A percentile compares a stretch with the other conserved stretches of the same genome.
Conservation (phyloP, 1,284 basidiomycete species). For the Stygiomarasmius scandens region DNA sequence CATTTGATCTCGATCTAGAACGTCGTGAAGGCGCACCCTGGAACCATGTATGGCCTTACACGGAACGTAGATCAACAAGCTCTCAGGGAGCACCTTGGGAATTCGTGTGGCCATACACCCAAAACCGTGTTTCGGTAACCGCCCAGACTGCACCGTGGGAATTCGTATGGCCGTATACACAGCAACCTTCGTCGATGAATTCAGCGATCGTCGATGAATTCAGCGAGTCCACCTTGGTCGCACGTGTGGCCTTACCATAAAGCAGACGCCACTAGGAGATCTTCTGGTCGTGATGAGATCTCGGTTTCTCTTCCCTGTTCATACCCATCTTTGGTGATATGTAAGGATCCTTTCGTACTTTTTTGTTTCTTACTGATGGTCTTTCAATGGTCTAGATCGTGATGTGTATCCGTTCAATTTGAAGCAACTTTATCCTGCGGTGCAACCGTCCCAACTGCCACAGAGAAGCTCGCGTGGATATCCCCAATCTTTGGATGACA, state of each 20-base stretch:
- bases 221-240: constrained; percentile 12
- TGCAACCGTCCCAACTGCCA: not conserved
- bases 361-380: not conserved
- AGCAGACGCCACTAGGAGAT: not conserved
- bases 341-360: constrained; percentile 27
- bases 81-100: not conserved
- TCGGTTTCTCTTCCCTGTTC: constrained; percentile 11
- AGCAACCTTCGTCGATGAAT: not conserved
- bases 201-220: not conserved
- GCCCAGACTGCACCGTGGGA: constrained; percentile 9
- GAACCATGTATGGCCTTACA: constrained; percentile 13
- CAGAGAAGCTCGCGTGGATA: not conserved
- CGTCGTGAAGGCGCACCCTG: constrained; percentile 17
- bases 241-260: constrained; percentile 30
- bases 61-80: constrained; percentile 4
- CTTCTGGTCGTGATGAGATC: not conserved
- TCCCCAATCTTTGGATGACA: constrained; percentile 25
- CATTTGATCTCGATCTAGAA: constrained; percentile 32
- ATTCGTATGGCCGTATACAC: constrained; percentile 31
- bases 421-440: not conserved
- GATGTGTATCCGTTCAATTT: constrained; percentile 35
- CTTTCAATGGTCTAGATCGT: constrained; percentile 31
- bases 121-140: not conserved
- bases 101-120: constrained; percentile 5
- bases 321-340: constrained; percentile 38